These are phyloP conservation scores for Ottelia alismoides DNA, from an alignment of 106 monocot genomes.

Conservation along the genomic window DNA sequence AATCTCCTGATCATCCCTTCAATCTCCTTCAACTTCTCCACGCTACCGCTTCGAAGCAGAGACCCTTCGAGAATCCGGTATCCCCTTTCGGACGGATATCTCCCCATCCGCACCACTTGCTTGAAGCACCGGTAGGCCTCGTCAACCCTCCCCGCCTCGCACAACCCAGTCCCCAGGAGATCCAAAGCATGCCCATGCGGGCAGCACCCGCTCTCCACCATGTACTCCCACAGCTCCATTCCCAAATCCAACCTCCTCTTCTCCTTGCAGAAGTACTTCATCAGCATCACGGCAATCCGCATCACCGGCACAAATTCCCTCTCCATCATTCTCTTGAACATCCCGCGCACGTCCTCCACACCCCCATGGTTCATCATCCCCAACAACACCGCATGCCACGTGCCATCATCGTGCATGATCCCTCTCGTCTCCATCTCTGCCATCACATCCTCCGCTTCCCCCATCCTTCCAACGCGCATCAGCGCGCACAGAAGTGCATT, in stretches of 20 bases:
- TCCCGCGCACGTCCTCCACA: conserved; percentile 24
- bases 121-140: conserved; percentile 58
- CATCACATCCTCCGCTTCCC: conserved; percentile 29
- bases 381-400: conserved; percentile 58
- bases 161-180: conserved; percentile 51
- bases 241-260: conserved; percentile 49
- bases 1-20: conserved; percentile 27
- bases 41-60: conserved; percentile 19
- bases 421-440: conserved; percentile 54
- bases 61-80: conserved; percentile 46
- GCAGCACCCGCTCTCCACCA: conserved; percentile 63
- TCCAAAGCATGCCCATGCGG: conserved; percentile 78
- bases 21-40: conserved; percentile 45
- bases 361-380: conserved; percentile 28
- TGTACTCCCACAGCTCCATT: conserved; percentile 56
- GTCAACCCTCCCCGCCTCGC: conserved; percentile 33
- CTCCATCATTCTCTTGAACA: conserved; percentile 52
- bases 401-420: conserved; percentile 48
- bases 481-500: conserved; percentile 66
- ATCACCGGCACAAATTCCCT: conserved; percentile 47
- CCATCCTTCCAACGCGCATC: conserved; percentile 30
- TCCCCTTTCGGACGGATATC: conserved; percentile 50
- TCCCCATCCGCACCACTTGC: conserved; percentile 55
- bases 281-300: conserved; percentile 69
- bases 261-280: conserved; percentile 63